Evolutionary conservation across 768 basidiomycete species (phyloP), one percentile per base, ranked within the genome.

Genomic region (Mycena haematopus): DNA sequence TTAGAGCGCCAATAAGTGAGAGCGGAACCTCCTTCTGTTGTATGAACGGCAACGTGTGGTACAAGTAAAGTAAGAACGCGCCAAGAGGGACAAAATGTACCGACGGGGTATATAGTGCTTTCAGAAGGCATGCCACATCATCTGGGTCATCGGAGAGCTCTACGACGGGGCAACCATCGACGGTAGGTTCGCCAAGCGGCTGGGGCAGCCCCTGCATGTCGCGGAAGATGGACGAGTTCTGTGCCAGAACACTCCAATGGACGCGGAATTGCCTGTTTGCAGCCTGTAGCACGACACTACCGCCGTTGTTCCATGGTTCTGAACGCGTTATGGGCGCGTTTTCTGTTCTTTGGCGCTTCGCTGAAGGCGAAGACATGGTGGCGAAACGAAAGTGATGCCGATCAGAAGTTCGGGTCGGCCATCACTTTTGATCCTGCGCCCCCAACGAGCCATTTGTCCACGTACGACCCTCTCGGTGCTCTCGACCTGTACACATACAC

Each of bases 161-260:
- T 2, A 66, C 29, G 38, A 66, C 13, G 1, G 46, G 56, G 24
- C 60, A 66, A 1, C 60, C 65, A 13, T 66, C 65, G 33, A 59
- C 24, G 7, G 2, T 58, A 8, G 35, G 38, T 14, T 58, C 54
- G 1, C 62, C 65, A 11, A 29, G n/a, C 0, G 65, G 61, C n/a
- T 58, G 65, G 0, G 65, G 61, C 2, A 62, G n/a, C 8, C 38
- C 46, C 6, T 44, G 56, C 57, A 65, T 52, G 14, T 52, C 56
- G 2, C 52, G 51, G 17, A 66, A 66, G 19, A 58, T 47, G 3
- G 27, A 21, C 3, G 61, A 62, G 35, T 62, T 56, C 25, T 25
- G 19, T 0, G 51, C 14, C 13, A 66, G 51, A 7, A 66, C 29
- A n/a, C 60, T 24, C 51, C 51, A 62, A 19, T 62, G 65, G 11